phyloP scores from a whole-genome alignment of 306 rosid genomes.

The Cyclanthera cordifolia region DNA sequence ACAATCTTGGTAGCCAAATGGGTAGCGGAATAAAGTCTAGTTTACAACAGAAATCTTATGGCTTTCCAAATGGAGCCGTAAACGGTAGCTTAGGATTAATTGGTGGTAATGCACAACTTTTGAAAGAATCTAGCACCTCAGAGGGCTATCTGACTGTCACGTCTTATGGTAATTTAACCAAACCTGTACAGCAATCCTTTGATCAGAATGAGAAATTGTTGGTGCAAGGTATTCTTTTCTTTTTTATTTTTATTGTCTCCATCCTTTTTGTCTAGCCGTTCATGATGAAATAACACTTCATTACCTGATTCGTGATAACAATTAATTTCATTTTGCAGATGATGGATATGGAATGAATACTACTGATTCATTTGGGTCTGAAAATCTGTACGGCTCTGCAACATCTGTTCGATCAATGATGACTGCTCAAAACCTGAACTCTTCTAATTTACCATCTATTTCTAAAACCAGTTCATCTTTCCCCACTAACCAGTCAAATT shows the following conservation, averaged over 20 bases:
- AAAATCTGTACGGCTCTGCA: constrained; percentile 47
- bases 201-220: constrained; percentile 52
- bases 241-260: not conserved
- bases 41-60: constrained; percentile 60
- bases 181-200: constrained; percentile 52
- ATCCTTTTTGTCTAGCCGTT: not conserved
- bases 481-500: constrained; percentile 49
- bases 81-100: constrained; percentile 64
- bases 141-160: constrained; percentile 48
- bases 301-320: constrained; percentile 5
- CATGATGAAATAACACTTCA: not conserved
- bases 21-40: constrained; percentile 65
- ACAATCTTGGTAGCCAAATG: constrained; percentile 60
- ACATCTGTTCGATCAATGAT: constrained; percentile 63
- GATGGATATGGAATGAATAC: constrained; percentile 62
- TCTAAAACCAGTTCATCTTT: constrained; percentile 48
- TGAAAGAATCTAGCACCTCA: constrained; percentile 50
- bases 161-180: constrained; percentile 47
- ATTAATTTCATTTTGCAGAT: constrained; percentile 41
- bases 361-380: constrained; percentile 56
- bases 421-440: constrained; percentile 51
- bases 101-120: constrained; percentile 45
- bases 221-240: constrained; percentile 44
- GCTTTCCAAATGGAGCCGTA: constrained; percentile 61
- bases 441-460: constrained; percentile 47